A percentile compares a stretch with the other conserved stretches of the same genome.
Conservation (phyloP, 192 early-diverging fungal species). For the Phycomyces blakesleeanus region DNA sequence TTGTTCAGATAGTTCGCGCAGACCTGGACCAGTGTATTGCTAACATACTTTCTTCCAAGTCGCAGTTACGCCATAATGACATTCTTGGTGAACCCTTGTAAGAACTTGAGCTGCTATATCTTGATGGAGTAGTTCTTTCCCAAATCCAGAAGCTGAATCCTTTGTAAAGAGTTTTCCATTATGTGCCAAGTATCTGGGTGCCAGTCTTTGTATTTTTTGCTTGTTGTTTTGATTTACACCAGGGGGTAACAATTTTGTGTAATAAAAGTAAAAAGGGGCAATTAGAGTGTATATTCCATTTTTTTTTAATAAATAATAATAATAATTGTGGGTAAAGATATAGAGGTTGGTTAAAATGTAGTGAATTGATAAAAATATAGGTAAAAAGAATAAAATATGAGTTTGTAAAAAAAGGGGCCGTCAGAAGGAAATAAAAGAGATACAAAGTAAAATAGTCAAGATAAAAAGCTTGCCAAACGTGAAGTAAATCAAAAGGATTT, state of each 20-base stretch:
- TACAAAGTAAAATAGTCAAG: no score
- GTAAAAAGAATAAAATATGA: no score
- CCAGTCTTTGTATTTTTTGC: not conserved
- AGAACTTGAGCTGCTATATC: not conserved
- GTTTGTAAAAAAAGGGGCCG: no score
- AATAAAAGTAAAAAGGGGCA: not conserved
- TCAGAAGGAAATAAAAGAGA: no score
- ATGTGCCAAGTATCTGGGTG: not conserved
- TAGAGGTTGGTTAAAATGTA: no score
- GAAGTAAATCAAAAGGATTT: no score
- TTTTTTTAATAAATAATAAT: no score
- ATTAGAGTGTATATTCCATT: not conserved
- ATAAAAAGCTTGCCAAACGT: no score
- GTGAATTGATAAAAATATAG: no score
- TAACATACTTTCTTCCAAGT: not conserved
- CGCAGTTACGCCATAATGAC: slow-evolving; percentile 9
- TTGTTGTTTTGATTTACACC: not conserved
- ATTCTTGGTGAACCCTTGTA: slow-evolving; percentile 11
- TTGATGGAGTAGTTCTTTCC: slow-evolving; percentile 12
- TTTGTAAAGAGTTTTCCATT: not conserved
- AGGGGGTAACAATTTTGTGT: not conserved
- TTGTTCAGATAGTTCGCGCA: not conserved
- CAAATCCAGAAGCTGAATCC: not conserved
- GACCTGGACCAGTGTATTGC: not conserved
- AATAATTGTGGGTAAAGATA: no score